These are phyloP conservation scores for Diaporthe australafricana DNA, from an alignment of 2,329 filamentous ascomycete species.

Conservation along the genomic window DNA sequence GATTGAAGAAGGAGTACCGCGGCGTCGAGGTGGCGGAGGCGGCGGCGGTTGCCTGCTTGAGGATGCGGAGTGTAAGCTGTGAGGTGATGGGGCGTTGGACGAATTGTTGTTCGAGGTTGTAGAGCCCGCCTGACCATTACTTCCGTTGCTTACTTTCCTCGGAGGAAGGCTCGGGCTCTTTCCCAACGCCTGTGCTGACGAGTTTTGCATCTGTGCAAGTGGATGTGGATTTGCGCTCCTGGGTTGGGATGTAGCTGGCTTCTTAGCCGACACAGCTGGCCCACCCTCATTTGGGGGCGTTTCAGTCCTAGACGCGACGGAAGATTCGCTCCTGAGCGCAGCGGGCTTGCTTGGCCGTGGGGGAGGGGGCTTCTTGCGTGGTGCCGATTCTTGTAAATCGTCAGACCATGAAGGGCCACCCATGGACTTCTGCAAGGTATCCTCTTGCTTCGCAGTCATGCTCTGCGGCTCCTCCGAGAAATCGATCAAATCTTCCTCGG, in stretches of 20 bases:
- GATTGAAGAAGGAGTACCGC: conserved; percentile 53
- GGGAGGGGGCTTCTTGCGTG: conserved; percentile 54
- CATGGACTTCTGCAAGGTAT: conserved; percentile 46
- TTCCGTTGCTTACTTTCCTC: conserved; percentile 30
- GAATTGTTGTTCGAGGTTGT: conserved; percentile 32
- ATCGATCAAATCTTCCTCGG: conserved; percentile 72
- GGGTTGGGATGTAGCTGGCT: conserved; percentile 42
- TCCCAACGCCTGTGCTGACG: conserved; percentile 48
- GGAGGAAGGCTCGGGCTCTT: conserved; percentile 38
- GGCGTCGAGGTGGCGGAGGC: conserved; percentile 60
- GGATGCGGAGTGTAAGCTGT: conserved; percentile 32
- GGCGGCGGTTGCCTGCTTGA: conserved; percentile 48
- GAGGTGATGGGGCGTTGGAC: conserved; percentile 21
- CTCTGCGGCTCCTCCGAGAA: conserved; percentile 65
- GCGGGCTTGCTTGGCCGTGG: conserved; percentile 70
- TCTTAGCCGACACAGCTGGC: conserved; percentile 52
- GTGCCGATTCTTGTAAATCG: conserved; percentile 33
- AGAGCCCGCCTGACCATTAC: conserved; percentile 37
- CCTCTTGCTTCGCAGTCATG: conserved; percentile 49
- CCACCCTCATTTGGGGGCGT: conserved; percentile 39
- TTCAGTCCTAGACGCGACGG: conserved; percentile 42
- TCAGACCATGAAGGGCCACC: conserved; percentile 20
- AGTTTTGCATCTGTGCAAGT: conserved; percentile 54
- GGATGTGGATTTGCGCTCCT: conserved; percentile 49
- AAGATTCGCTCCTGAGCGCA: conserved; percentile 61